Percentiles rank a stretch among this genome's conserved stretches.
These are phyloP conservation scores for Cynanchum wilfordii DNA, from an alignment of 257 asterid genomes.

Conservation along the genomic window DNA sequence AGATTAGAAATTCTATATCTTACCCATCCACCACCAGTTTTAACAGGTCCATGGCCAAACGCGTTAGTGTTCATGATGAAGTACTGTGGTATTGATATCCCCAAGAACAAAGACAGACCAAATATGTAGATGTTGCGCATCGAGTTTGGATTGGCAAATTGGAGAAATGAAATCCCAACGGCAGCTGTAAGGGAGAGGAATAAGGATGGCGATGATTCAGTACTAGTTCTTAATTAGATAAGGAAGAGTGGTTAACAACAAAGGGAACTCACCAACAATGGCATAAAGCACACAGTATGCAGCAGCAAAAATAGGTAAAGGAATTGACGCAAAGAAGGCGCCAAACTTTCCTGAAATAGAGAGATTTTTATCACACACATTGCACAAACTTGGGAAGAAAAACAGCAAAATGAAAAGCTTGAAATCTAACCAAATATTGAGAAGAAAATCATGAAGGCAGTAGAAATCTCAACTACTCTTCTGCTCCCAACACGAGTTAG, in stretches of 20 bases:
- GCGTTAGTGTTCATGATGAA: conserved; percentile 63
- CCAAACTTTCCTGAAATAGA: conserved; percentile 83
- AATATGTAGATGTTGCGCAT: conserved; percentile 78
- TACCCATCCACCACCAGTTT: conserved; percentile 95
- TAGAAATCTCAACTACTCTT: conserved; percentile 90
- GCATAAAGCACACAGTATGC: conserved; percentile 82
- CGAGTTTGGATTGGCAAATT: conserved; percentile 86
- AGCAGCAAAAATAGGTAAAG: conserved; percentile 92
- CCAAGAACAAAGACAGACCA: conserved; percentile 75
- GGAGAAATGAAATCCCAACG: conserved; percentile 71
- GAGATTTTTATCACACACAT: conserved; percentile 14
- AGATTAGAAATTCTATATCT: conserved; percentile 5
- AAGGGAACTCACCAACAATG: conserved; percentile 70
- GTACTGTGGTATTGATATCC: conserved; percentile 81
- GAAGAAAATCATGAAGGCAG: conserved; percentile 95
- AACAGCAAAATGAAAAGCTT: not conserved
- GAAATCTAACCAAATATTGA: conserved; percentile 73
- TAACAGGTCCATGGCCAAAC: conserved; percentile 83
- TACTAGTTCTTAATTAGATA: conserved; percentile 2
- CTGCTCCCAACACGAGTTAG: conserved; percentile 98
- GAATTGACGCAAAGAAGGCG: conserved; percentile 91
- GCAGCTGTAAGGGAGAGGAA: conserved; percentile 58
- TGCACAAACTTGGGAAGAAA: not conserved
- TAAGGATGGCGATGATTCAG: not conserved
- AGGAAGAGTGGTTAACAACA: not conserved